Conservation (phyloP, 352 stramenopile genomes). For the Pythium volutum region DNA sequence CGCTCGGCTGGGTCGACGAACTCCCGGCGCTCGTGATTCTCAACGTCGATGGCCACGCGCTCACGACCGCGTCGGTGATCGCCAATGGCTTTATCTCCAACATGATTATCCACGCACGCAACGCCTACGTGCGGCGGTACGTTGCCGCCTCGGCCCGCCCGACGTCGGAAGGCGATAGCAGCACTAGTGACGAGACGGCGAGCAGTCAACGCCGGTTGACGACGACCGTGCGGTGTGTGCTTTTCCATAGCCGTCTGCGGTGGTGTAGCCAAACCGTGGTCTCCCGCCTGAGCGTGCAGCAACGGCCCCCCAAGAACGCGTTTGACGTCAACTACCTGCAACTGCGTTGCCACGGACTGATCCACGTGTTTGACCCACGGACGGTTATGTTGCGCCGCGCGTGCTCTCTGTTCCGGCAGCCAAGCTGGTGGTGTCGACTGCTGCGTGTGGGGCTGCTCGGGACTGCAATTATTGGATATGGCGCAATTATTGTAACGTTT, state of each 20-base stretch:
- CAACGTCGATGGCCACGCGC: not conserved
- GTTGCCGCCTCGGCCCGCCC: not conserved
- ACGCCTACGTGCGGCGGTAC: constrained; percentile 1
- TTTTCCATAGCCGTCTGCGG: not conserved
- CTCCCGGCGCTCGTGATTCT: not conserved
- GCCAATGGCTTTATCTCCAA: not conserved
- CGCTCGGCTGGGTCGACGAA: not conserved
- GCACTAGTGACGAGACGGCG: too few species aligned
- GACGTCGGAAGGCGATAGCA: too few species aligned
- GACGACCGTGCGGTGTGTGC: not conserved
- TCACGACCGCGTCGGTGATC: constrained; percentile 2
- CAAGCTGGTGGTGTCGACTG: not conserved
- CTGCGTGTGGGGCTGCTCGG: not conserved
- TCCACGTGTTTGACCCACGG: not conserved
- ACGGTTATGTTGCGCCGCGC: not conserved
- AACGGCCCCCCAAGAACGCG: not conserved
- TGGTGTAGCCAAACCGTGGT: not conserved
- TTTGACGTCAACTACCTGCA: not conserved
- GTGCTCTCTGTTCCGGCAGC: too few species aligned
- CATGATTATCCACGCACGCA: not conserved
- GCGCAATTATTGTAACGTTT: not conserved
- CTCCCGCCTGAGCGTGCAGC: not conserved
- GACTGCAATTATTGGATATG: not conserved
- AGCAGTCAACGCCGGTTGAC: not conserved
- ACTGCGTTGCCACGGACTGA: not conserved